Base-by-base conservation (phyloP, 169 alveolate genomes). In the Eimeria sp. region DNA sequence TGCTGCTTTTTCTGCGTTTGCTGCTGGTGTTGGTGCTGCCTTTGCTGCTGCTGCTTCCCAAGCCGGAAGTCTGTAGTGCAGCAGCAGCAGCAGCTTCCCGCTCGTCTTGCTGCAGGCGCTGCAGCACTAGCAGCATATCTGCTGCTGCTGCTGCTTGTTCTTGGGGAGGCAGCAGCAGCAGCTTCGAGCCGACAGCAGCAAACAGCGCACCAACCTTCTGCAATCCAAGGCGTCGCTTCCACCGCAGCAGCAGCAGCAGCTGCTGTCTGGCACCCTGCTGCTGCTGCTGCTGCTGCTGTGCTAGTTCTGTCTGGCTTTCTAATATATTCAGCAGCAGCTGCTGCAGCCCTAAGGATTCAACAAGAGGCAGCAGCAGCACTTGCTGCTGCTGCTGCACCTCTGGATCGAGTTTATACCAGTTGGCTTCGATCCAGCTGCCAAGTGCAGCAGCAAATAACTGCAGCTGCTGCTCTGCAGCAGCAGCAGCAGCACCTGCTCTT, bases 191-290 rank as follows among this genome's bases (percentile, higher is more conserved):
- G 2, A 83, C 91, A n/a, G 73, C 73, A 57, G 73, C 91, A 57
- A 83, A 83, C 57, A 83, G 91, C 61, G 73, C 91, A 51, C 57
- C 91, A 83, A 61, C 91, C 13, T 76, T 51, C 54, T 49, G 75
- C 27, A 57, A 47, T 13, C 91, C 91, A 73, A 83, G 51, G 30
- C 91, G 91, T 40, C 91, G 91, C 14, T 40, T 49, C 75, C 75
- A 83, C 91, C 91, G 73, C 51, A 83, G 91, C 91, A 83, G 91
- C 91, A 54, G 91, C 91, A 83, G 70, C 75, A 83, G 91, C 91
- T 83, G 91, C 91, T 83, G 91, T 34, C 40, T 34, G 40, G 40
- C 40, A 34, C 91, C 91, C 0, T 40, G 91, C 91, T 2, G 54
- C 61, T 34, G 72, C 73, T 82, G 89, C 89, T 45, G 70, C 70